A percentile compares a stretch with the other conserved stretches of the same genome.
These are phyloP conservation scores for Tephrocybe sp. DNA, from an alignment of 768 basidiomycete genomes.

Conservation along the genomic window DNA sequence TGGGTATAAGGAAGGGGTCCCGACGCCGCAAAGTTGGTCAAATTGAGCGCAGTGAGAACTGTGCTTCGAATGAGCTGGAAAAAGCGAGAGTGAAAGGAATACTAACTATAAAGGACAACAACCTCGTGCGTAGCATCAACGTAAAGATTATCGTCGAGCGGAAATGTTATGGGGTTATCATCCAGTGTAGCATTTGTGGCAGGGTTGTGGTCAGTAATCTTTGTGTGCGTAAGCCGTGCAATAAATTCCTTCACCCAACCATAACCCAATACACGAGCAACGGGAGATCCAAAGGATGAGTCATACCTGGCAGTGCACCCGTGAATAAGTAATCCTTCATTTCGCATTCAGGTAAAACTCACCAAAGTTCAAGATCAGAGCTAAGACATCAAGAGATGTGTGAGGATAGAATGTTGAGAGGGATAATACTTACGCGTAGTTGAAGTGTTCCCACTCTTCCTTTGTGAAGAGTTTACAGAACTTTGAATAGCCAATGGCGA, in stretches of 20 bases:
- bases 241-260: slow-evolving; percentile 84
- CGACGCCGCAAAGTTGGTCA: slow-evolving; percentile 66
- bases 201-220: slow-evolving; percentile 67
- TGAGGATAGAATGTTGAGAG: neutral
- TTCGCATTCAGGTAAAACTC: neutral
- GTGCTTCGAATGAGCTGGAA: neutral
- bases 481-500: slow-evolving; percentile 85
- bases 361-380: slow-evolving; percentile 67
- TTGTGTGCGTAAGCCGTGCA: slow-evolving; percentile 76
- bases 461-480: slow-evolving; percentile 91
- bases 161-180: slow-evolving; percentile 65
- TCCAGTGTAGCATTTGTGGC: slow-evolving; percentile 85
- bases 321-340: neutral
- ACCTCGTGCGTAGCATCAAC: slow-evolving; percentile 92
- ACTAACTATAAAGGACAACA: slow-evolving; percentile 79
- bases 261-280: slow-evolving; percentile 71
- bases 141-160: slow-evolving; percentile 68
- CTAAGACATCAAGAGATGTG: slow-evolving; percentile 34
- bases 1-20: slow-evolving; percentile 78
- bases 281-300: slow-evolving; percentile 79
- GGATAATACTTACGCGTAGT: slow-evolving; percentile 54
- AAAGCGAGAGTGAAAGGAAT: neutral
- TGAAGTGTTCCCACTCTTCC: slow-evolving; percentile 92
- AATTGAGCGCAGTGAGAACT: slow-evolving; percentile 85
- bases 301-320: slow-evolving; percentile 44